Evolutionary conservation across 257 asterid genomes (phyloP), one percentile per base, ranked within the genome.

Genomic region (Nemophila menziesii): DNA sequence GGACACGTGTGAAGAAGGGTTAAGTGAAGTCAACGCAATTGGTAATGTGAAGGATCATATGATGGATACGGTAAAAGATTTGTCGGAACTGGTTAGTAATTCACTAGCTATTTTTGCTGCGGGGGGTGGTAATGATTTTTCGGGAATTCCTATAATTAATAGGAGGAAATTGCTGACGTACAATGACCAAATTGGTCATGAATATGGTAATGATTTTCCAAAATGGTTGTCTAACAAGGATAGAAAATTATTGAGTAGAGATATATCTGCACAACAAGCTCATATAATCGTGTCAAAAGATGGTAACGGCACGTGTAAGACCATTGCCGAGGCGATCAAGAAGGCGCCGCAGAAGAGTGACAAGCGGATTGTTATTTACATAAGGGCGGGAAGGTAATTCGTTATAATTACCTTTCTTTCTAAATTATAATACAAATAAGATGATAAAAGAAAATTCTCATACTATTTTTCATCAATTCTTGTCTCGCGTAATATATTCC

Each of bases 361-460:
- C 14, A 74, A 74, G 11, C 70, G 99, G 22, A 59, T 75, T 34
- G 72, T 85, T n/a, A 90, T 90, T 64, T 90, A 81, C 80, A 87
- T 90, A 62, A 90, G 63, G 77, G 99, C 93, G 49, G 99, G 99
- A 74, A 86, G 46, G 96, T 90, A 80, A 75, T 82, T 74, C 69
- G 67, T 4, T 24, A 24, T 24, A 24, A 9, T 24, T n/a, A n/a
- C n/a, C n/a, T n/a, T n/a, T n/a, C n/a, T n/a, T n/a, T n/a, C n/a
- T n/a, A n/a, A n/a, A n/a, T n/a, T n/a, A n/a, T n/a, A n/a, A n/a
- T n/a, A n/a, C n/a, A n/a, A n/a, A n/a, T n/a, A n/a, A n/a, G n/a
- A n/a, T n/a, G n/a, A n/a, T n/a, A n/a, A n/a, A n/a, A n/a, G n/a
- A n/a, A n/a, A n/a, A n/a, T n/a, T n/a, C n/a, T n/a, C n/a, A n/a